Base-by-base conservation (phyloP, 2,329 filamentous ascomycete species). In the Arthrobotrys conoides region DNA sequence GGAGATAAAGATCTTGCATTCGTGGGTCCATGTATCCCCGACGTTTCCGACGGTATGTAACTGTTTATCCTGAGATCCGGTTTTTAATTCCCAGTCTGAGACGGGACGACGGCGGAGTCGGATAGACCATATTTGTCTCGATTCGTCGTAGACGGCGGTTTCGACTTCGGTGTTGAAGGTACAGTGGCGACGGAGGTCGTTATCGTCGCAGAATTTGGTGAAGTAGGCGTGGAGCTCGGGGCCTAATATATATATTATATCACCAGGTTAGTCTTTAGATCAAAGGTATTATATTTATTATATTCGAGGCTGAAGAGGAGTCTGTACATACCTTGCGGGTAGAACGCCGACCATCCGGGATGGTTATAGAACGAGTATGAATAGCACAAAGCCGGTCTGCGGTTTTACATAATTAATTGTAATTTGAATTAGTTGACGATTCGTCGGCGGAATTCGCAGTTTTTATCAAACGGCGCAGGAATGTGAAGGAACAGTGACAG, bases 131-230 rank as follows among this genome's bases (percentile, higher is more conserved):
- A 88, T 82, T 69, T 87, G 83, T 70, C 87, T 87, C 18, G 86
- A 83, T 59, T 88, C 86, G 2, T 89, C 82, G 88, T 88, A 90
- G 65, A 82, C 84, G 64, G 87, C 84, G 64, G 86, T 83, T 71
- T 85, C 85, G n/a, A 90, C 87, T 55, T 89, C 87, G 0, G 88
- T 89, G 78, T 89, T 88, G 69, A 88, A 84, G 76, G 89, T 87
- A 53, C 90, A 87, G 80, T 90, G 90, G 81, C 89, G 88, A 14
- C 87, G 85, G 44, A 89, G 86, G 48, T 86, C 80, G 81, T 86
- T 88, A 61, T 86, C 84, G 65, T 86, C 85, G 82, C 87, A 88
- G n/a, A 89, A 87, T 66, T 86, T 85, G 46, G 87, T 84, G 27
- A 88, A 84, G 81, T 89, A 89, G 49, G 85, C 84, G 14, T 86